phyloP scores from a whole-genome alignment of 2,329 filamentous ascomycete genomes.

The Penicillium sp. region DNA sequence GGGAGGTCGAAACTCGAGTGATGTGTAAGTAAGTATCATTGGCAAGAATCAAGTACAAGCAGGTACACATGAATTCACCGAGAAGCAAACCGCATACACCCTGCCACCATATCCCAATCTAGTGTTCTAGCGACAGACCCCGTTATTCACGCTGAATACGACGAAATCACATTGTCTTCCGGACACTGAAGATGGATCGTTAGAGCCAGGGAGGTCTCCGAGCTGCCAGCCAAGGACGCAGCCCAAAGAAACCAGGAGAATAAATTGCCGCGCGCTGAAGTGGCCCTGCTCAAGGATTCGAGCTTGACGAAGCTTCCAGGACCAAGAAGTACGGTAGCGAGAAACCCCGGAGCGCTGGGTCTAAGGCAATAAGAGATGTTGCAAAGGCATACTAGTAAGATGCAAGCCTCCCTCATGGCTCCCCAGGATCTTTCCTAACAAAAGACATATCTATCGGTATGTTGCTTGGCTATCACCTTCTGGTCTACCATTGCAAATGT shows the following conservation, averaged over 20 bases:
- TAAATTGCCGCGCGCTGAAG: conserved; percentile 52
- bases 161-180: conserved; percentile 43
- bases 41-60: background rate
- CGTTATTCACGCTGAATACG: conserved; percentile 41
- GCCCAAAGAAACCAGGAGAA: conserved; percentile 51
- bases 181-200: conserved; percentile 46
- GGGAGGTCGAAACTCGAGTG: background rate
- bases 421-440: background rate
- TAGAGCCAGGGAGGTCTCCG: conserved; percentile 50
- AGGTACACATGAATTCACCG: background rate
- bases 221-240: conserved; percentile 51
- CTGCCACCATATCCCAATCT: conserved; percentile 14
- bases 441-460: conserved; percentile 57
- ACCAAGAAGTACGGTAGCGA: conserved; percentile 52
- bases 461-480: conserved; percentile 63
- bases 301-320: conserved; percentile 53
- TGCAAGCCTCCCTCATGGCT: background rate
- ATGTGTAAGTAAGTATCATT: background rate
- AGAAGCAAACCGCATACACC: background rate
- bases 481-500: conserved; percentile 63
- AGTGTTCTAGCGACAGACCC: conserved; percentile 37
- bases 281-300: conserved; percentile 52
- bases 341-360: conserved; percentile 55
- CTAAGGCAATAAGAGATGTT: conserved; percentile 60
- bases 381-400: conserved; percentile 61